phyloP scores from a whole-genome alignment of 2,329 filamentous ascomycete species.

The Trichoderma arundinaceum region DNA sequence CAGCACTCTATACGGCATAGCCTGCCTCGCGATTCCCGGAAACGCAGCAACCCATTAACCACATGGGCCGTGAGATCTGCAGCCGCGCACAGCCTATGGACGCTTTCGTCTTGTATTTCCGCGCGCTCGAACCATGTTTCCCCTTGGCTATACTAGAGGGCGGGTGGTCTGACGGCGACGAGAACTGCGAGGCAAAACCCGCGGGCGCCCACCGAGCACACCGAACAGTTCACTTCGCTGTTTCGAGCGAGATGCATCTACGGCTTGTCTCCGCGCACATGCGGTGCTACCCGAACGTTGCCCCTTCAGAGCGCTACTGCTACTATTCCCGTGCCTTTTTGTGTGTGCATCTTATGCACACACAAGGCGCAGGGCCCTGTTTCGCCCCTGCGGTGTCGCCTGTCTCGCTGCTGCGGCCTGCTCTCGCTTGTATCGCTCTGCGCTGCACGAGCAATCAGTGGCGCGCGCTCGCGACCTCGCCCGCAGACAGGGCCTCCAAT shows the following conservation, averaged over 20 bases:
- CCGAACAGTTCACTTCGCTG: conserved; percentile 5
- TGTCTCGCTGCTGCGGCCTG: not conserved
- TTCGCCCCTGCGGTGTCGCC: not conserved
- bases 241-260: conserved; percentile 17
- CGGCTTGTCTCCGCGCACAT: not conserved
- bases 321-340: no score
- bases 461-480: conserved; percentile 25
- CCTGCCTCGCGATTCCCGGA: conserved; percentile 19
- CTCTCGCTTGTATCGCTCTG: conserved; percentile 4
- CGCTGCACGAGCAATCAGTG: conserved; percentile 4
- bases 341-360: not conserved
- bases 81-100: not conserved
- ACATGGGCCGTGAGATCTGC: conserved; percentile 10
- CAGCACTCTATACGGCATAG: conserved; percentile 30
- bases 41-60: conserved; percentile 2
- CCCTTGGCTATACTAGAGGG: not conserved
- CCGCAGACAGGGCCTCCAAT: conserved; percentile 30
- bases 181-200: not conserved
- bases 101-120: not conserved
- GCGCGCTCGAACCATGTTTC: no score
- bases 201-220: conserved; percentile 8
- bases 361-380: not conserved
- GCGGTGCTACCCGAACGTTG: conserved; percentile 20
- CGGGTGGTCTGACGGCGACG: not conserved
- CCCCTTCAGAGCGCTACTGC: no score